These are phyloP conservation scores for Suillus americanus DNA, from an alignment of 768 basidiomycete genomes.

Conservation along the genomic window DNA sequence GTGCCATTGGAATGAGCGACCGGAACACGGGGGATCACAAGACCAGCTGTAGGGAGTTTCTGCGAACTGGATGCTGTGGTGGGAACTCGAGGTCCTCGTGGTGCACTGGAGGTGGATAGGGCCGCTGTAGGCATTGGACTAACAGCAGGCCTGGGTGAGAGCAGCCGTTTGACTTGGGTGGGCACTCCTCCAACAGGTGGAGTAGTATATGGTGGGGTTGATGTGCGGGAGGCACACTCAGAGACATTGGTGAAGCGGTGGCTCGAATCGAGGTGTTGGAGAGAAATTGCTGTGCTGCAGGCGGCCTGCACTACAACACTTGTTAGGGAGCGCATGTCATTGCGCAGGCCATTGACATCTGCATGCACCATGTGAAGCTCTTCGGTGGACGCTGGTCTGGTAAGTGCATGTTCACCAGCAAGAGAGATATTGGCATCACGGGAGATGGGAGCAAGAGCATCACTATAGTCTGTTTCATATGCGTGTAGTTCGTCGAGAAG, in stretches of 20 bases:
- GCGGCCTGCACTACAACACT: not conserved
- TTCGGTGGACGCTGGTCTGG: not conserved
- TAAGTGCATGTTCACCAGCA: not conserved
- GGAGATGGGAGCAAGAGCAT: slow-evolving; percentile 4
- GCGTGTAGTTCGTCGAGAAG: slow-evolving; percentile 25
- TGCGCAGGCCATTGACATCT: not conserved
- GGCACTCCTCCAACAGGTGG: not conserved
- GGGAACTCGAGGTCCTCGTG: not conserved
- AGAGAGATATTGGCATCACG: not conserved
- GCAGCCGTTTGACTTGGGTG: not conserved
- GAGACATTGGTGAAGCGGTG: not conserved
- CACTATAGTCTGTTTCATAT: slow-evolving; percentile 23
- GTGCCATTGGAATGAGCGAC: not conserved
- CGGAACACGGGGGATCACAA: not conserved
- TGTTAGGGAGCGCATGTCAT: not conserved
- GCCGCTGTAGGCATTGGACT: not conserved
- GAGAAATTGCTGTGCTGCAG: not conserved
- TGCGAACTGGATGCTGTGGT: not conserved
- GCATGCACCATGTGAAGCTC: not conserved
- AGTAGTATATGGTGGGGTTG: not conserved
- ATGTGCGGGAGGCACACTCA: not conserved
- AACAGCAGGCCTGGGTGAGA: not conserved
- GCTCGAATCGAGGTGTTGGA: not conserved
- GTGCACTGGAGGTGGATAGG: not conserved
- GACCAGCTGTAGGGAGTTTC: not conserved